phyloP scores from a whole-genome alignment of 768 basidiomycete species.

The Boletus reticulatus region DNA sequence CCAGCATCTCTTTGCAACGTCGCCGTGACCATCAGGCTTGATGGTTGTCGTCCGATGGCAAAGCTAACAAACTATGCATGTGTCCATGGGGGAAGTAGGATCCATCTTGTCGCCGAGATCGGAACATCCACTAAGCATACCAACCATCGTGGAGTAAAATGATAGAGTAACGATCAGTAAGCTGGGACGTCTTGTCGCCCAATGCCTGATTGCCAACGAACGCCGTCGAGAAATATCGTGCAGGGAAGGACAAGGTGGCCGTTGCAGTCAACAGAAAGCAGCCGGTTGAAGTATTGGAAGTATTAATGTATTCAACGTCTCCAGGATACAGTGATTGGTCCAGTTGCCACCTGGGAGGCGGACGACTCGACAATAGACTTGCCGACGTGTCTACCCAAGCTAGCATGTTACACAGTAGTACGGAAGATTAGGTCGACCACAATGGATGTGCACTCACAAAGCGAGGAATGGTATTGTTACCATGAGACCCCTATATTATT shows the following conservation, averaged over 20 bases:
- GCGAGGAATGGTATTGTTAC: not conserved
- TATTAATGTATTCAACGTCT: not conserved
- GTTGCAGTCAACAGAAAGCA: not conserved
- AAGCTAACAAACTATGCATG: too few species aligned
- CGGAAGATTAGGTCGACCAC: not conserved
- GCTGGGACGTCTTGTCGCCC: not conserved
- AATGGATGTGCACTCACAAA: not conserved
- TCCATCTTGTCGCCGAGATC: too few species aligned
- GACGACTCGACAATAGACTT: not conserved
- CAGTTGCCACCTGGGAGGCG: not conserved
- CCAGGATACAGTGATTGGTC: not conserved
- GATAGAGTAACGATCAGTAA: not conserved
- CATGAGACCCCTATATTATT: conserved; percentile 13
- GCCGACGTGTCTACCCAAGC: not conserved
- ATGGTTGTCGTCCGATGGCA: too few species aligned
- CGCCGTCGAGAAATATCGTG: not conserved
- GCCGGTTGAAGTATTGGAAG: not conserved
- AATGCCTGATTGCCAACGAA: not conserved
- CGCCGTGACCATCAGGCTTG: too few species aligned
- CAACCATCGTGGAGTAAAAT: too few species aligned
- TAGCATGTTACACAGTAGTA: not conserved
- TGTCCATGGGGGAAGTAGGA: too few species aligned
- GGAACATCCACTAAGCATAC: too few species aligned
- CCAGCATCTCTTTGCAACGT: too few species aligned
- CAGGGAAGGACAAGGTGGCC: not conserved